A percentile compares a stretch with the other conserved stretches of the same genome.
Evolutionary conservation across 1,284 basidiomycete genomes (phyloP).

Genomic region (Trichosporon sp.): DNA sequence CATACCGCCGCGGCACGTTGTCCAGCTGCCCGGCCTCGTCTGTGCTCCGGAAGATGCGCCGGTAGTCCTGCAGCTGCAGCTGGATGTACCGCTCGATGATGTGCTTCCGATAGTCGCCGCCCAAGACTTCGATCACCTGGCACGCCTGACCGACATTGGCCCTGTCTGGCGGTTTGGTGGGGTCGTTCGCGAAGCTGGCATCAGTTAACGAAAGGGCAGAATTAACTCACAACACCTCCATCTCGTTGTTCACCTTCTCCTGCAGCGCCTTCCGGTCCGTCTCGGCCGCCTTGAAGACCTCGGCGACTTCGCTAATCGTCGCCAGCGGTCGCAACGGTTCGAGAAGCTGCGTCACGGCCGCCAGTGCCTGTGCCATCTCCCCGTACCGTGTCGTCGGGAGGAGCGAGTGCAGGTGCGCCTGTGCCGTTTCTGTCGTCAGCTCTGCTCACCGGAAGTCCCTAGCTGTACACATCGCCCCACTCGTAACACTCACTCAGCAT

Average conservation of each 20-base stretch:
- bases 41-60: conserved; percentile 84
- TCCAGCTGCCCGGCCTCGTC: conserved; percentile 95
- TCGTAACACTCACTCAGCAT: conserved; percentile 71
- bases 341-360: conserved; percentile 83
- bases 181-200: conserved; percentile 70
- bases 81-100: conserved; percentile 86
- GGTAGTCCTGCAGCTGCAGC: conserved; percentile 90
- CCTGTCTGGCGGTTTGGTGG: conserved; percentile 62
- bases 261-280: conserved; percentile 71
- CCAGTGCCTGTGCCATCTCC: conserved; percentile 76
- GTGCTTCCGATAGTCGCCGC: conserved; percentile 64
- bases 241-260: conserved; percentile 74
- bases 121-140: conserved; percentile 76
- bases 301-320: conserved; percentile 67
- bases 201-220: not conserved
- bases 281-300: conserved; percentile 71
- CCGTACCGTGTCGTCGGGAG: conserved; percentile 71
- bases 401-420: conserved; percentile 73
- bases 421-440: conserved; percentile 62
- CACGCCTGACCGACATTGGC: conserved; percentile 70
- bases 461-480: not conserved
- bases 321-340: conserved; percentile 69
- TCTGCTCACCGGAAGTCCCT: not conserved
- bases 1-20: conserved; percentile 86
- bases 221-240: conserved; percentile 78